Conservation (phyloP, 1,284 basidiomycete species). For the Mycena sp. region DNA sequence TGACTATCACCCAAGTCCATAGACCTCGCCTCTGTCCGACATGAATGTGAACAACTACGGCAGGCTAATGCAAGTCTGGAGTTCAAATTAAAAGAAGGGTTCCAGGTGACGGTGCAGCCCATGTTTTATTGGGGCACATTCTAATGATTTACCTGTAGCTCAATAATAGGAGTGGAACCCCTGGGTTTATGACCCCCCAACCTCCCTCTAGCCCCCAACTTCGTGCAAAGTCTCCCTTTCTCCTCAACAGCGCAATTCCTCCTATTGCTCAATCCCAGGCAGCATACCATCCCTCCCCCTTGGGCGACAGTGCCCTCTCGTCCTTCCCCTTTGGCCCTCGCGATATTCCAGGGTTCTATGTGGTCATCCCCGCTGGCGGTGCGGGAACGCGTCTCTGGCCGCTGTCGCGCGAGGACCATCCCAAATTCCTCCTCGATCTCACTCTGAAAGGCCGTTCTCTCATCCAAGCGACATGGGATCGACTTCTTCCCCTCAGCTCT, state of each 20-base stretch:
- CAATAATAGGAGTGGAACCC: conserved; percentile 49
- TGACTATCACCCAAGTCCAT: conserved; percentile 22
- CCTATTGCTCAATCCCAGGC: conserved; percentile 48
- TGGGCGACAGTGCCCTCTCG: conserved; percentile 68
- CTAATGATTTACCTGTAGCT: conserved; percentile 14
- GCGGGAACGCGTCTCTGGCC: conserved; percentile 89
- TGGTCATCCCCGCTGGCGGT: conserved; percentile 86
- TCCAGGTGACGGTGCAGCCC: conserved; percentile 57
- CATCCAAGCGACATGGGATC: conserved; percentile 89
- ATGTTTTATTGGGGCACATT: conserved; percentile 18
- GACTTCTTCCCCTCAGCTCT: conserved; percentile 78
- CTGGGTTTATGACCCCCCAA: conserved; percentile 72
- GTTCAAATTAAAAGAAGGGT: conserved; percentile 72
- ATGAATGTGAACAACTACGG: conserved; percentile 78
- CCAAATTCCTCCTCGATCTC: conserved; percentile 85
- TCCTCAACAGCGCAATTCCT: conserved; percentile 58
- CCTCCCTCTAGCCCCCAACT: conserved; percentile 80
- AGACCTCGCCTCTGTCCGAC: conserved; percentile 30
- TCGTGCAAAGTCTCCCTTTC: conserved; percentile 78
- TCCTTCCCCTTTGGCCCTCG: conserved; percentile 62
- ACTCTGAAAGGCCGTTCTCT: conserved; percentile 83
- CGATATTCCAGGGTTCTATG: conserved; percentile 87
- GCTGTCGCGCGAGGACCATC: conserved; percentile 82
- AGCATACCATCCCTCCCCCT: conserved; percentile 69
- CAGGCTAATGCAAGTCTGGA: conserved; percentile 78